A percentile compares a stretch with the other conserved stretches of the same genome.
Evolutionary conservation across 148 eudicot genomes (phyloP).

Genomic region (Fagopyrum tataricum): DNA sequence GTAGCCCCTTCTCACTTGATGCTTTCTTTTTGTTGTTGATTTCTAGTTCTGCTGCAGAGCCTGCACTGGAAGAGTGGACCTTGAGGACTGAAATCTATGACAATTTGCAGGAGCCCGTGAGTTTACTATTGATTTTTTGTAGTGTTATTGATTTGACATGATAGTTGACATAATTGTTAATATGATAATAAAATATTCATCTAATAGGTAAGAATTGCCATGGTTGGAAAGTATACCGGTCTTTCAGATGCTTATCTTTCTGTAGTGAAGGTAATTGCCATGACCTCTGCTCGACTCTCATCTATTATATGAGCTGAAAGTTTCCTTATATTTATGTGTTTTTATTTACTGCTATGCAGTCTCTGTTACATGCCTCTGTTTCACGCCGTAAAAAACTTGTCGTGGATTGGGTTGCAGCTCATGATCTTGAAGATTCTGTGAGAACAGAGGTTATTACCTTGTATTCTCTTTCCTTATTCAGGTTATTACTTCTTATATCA

Average conservation of each 20-base stretch:
- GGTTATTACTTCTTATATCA: neutral
- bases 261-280: constrained; percentile 58
- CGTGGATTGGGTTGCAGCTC: constrained; percentile 80
- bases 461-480: neutral
- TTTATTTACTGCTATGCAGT: constrained; percentile 32
- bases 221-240: constrained; percentile 98
- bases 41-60: constrained; percentile 49
- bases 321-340: neutral
- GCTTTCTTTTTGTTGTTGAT: constrained; percentile 1
- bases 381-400: constrained; percentile 56
- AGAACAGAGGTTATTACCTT: constrained; percentile 47
- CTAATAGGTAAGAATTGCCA: constrained; percentile 83
- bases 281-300: neutral
- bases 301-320: constrained; percentile 4
- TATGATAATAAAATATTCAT: constrained; percentile 7
- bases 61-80: constrained; percentile 61
- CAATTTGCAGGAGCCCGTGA: constrained; percentile 57
- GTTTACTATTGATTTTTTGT: constrained; percentile 19
- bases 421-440: constrained; percentile 82
- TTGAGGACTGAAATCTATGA: constrained; percentile 62
- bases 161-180: neutral
- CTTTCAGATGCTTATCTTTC: constrained; percentile 95
- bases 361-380: constrained; percentile 93
- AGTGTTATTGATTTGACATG: neutral
- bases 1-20: neutral